phyloP scores from a whole-genome alignment of 2,329 filamentous ascomycete genomes.

The Monilinia aucupariae region DNA sequence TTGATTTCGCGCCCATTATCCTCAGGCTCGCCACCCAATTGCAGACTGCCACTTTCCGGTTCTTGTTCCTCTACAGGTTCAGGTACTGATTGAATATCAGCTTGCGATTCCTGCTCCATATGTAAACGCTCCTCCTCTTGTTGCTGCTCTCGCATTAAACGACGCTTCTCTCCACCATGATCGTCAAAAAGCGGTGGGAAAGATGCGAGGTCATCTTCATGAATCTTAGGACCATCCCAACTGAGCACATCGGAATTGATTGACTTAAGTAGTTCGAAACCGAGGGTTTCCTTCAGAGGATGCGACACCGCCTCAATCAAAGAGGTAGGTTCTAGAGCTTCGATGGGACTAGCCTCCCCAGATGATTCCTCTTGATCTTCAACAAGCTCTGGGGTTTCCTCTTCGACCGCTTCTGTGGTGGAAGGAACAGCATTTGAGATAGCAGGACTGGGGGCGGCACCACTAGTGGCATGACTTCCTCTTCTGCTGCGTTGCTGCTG shows the following conservation, averaged over 20 bases:
- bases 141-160: constrained; percentile 63
- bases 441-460: constrained; percentile 75
- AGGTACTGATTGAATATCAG: constrained; percentile 44
- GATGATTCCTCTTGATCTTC: constrained; percentile 15
- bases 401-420: constrained; percentile 46
- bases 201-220: constrained; percentile 40
- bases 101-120: constrained; percentile 49
- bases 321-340: constrained; percentile 13
- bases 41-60: constrained; percentile 74
- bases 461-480: constrained; percentile 76
- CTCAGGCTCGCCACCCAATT: constrained; percentile 88
- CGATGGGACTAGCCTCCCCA: constrained; percentile 15
- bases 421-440: constrained; percentile 55
- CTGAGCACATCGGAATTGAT: constrained; percentile 45
- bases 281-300: constrained; percentile 25
- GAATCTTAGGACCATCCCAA: constrained; percentile 45
- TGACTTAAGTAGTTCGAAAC: constrained; percentile 42
- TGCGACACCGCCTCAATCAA: constrained; percentile 19
- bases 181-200: constrained; percentile 79
- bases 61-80: constrained; percentile 61
- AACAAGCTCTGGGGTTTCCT: constrained; percentile 30
- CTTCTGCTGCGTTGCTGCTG: constrained; percentile 56
- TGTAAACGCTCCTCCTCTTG: constrained; percentile 52
- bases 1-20: constrained; percentile 47
- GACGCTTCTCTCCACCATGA: constrained; percentile 74